These are phyloP conservation scores for Ceratocystis destructans DNA, from an alignment of 2,329 filamentous ascomycete genomes.

Conservation along the genomic window DNA sequence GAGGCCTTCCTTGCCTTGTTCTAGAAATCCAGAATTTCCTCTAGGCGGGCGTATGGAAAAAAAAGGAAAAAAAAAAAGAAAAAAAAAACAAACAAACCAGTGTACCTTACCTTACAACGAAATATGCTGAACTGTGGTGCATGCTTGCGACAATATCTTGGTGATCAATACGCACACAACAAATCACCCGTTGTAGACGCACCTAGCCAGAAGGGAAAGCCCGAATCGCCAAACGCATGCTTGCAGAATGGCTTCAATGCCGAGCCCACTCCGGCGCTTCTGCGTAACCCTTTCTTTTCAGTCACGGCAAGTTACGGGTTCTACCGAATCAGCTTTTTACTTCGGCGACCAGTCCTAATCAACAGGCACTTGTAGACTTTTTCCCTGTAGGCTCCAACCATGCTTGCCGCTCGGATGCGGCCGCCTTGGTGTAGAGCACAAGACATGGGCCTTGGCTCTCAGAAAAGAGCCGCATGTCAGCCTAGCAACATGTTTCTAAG, in stretches of 20 bases:
- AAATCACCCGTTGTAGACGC: too few relatives aligned
- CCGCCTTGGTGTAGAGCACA: neutral
- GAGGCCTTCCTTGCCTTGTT: neutral
- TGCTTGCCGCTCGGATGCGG: constrained; percentile 2
- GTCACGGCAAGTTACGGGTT: neutral
- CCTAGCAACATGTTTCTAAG: neutral
- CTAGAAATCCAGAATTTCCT: neutral
- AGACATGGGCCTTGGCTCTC: neutral
- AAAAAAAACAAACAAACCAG: neutral
- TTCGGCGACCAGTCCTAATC: neutral
- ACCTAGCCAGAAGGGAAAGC: too few relatives aligned
- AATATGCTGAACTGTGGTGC: too few relatives aligned
- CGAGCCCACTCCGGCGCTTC: constrained; percentile 3
- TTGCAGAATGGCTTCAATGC: neutral
- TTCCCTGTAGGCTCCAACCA: neutral
- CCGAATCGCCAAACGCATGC: too few relatives aligned
- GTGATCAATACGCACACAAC: too few relatives aligned
- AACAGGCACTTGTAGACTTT: neutral
- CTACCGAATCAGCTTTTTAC: neutral
- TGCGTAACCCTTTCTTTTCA: neutral
- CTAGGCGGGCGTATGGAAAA: neutral
- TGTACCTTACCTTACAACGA: too few relatives aligned
- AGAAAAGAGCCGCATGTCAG: neutral
- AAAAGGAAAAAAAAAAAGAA: neutral
- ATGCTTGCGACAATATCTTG: too few relatives aligned